Evolutionary conservation across 2,329 filamentous ascomycete species (phyloP).

Genomic region (Claviceps pusilla): DNA sequence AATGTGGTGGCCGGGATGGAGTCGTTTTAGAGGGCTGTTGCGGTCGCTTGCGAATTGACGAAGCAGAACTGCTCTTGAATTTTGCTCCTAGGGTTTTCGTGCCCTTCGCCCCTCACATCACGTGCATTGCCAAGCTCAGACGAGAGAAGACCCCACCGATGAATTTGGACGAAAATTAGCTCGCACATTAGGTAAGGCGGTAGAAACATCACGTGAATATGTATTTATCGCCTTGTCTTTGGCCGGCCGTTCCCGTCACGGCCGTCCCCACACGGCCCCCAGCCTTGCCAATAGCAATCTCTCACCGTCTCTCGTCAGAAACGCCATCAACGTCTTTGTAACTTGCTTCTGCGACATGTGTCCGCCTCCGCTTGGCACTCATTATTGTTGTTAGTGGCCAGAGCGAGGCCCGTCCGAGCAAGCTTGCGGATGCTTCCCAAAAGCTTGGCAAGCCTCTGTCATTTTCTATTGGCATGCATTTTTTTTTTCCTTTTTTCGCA

Average conservation of each 20-base stretch:
- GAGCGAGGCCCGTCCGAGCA: not conserved
- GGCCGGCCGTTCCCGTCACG: not conserved
- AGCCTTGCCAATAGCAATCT: not conserved
- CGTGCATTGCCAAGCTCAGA: slow-evolving; percentile 8
- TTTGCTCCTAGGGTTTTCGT: slow-evolving; percentile 26
- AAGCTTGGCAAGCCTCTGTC: not conserved
- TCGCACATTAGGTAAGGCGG: not conserved
- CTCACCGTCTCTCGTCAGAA: not conserved
- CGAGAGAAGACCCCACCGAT: not conserved
- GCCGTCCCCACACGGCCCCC: no score
- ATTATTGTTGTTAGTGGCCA: not conserved
- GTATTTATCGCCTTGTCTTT: not conserved
- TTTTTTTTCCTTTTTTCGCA: not conserved
- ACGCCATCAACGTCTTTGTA: not conserved
- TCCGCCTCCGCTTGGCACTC: not conserved
- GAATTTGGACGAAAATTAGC: not conserved
- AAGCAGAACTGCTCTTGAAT: slow-evolving; percentile 17
- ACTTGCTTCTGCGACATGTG: not conserved
- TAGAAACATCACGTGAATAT: not conserved
- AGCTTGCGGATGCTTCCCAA: not conserved
- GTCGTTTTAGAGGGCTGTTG: slow-evolving; percentile 18
- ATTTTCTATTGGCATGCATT: not conserved
- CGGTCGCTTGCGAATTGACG: slow-evolving; percentile 14
- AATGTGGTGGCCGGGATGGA: slow-evolving; percentile 24
- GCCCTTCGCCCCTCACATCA: slow-evolving; percentile 23